These are phyloP conservation scores for Phytopythium aichiense DNA, from an alignment of 352 stramenopile species.

Conservation along the genomic window DNA sequence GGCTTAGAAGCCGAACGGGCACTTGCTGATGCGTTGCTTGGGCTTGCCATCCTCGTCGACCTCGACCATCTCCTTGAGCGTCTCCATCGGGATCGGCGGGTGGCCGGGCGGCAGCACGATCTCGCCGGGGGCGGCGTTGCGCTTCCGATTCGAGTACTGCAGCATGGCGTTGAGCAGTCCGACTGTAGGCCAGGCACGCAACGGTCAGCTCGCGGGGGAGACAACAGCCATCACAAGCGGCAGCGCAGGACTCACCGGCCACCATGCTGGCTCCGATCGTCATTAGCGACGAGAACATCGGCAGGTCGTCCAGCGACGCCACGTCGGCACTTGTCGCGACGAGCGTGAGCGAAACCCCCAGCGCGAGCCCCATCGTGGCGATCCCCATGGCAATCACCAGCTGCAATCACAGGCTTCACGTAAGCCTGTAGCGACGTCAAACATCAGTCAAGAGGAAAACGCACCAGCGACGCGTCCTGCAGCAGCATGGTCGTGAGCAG, in stretches of 20 bases:
- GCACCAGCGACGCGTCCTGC: slow-evolving; percentile 47
- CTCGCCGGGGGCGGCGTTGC: slow-evolving; percentile 23
- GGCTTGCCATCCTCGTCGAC: slow-evolving; percentile 35
- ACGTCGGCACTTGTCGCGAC: slow-evolving; percentile 29
- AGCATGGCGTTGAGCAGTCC: slow-evolving; percentile 43
- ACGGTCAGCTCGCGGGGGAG: slow-evolving; percentile 1
- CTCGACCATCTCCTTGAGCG: slow-evolving; percentile 33
- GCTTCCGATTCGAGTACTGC: slow-evolving; percentile 31
- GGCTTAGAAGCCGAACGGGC: slow-evolving; percentile 45
- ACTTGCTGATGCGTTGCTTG: slow-evolving; percentile 55
- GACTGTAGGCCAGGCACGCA: slow-evolving; percentile 13
- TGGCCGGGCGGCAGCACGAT: slow-evolving; percentile 31
- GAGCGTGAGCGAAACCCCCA: slow-evolving; percentile 46
- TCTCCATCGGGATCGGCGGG: slow-evolving; percentile 28
- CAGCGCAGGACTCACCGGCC: slow-evolving; percentile 18
- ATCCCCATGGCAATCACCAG: slow-evolving; percentile 22
- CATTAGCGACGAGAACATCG: slow-evolving; percentile 67
- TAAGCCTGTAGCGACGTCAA: too few species aligned
- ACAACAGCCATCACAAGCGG: background rate
- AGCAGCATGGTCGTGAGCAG: slow-evolving; percentile 37
- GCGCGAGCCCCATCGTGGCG: slow-evolving; percentile 49
- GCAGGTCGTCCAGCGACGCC: slow-evolving; percentile 45
- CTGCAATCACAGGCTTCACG: background rate
- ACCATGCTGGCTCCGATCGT: slow-evolving; percentile 56
- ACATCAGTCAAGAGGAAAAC: too few species aligned